These are phyloP conservation scores for Hevea brasiliensis DNA, from an alignment of 345 rosid species.

Conservation along the genomic window DNA sequence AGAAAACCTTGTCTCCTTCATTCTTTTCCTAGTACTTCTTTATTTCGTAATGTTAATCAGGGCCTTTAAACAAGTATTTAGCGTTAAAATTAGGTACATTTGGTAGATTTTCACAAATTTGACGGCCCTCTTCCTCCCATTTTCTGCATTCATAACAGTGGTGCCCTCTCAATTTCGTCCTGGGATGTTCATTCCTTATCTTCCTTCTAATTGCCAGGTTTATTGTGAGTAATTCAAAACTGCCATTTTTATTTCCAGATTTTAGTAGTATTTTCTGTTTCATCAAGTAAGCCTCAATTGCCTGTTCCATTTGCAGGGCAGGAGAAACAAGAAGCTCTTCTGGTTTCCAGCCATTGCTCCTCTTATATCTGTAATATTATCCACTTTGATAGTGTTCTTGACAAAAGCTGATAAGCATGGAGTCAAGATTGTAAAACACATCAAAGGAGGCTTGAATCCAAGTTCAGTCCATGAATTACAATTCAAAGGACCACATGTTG, in stretches of 20 bases:
- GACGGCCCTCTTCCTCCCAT: background rate
- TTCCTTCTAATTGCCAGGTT: slow-evolving; percentile 72
- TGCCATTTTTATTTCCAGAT: too few relatives aligned
- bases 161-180: slow-evolving; percentile 71
- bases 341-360: slow-evolving; percentile 92
- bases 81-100: background rate
- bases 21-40: too few relatives aligned
- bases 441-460: slow-evolving; percentile 74
- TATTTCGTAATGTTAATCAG: too few relatives aligned
- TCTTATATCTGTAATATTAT: slow-evolving; percentile 58
- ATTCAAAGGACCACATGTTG: slow-evolving; percentile 57
- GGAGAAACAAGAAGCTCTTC: slow-evolving; percentile 66
- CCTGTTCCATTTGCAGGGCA: slow-evolving; percentile 51
- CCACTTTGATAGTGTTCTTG: slow-evolving; percentile 67
- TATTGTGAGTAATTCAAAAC: slow-evolving; percentile 52
- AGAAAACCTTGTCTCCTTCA: too few relatives aligned
- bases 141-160: slow-evolving; percentile 48
- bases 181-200: slow-evolving; percentile 73
- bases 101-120: background rate
- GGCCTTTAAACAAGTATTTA: too few relatives aligned
- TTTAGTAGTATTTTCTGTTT: background rate
- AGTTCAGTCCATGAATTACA: slow-evolving; percentile 58
- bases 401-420: slow-evolving; percentile 69
- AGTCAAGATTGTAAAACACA: slow-evolving; percentile 65
- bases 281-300: background rate